A percentile compares a stretch with the other conserved stretches of the same genome.
phyloP scores from a whole-genome alignment of 352 stramenopile genomes.

The Phytopythium helicoides region DNA sequence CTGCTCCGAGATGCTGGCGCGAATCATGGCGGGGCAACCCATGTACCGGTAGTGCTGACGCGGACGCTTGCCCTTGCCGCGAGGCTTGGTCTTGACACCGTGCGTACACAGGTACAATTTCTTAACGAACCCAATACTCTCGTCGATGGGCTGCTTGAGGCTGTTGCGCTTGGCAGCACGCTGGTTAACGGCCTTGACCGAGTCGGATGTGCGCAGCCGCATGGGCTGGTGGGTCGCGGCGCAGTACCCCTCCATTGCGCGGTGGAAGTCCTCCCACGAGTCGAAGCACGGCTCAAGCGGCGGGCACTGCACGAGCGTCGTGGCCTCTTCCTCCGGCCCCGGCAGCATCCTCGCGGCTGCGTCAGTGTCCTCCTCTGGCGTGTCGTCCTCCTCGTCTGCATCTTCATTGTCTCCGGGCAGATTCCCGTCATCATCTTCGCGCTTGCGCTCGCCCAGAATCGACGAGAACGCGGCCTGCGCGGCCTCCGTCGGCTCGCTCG shows the following conservation, averaged over 20 bases:
- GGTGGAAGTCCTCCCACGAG: conserved; percentile 83
- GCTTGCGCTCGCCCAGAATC: conserved; percentile 62
- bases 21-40: conserved; percentile 82
- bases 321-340: conserved; percentile 52
- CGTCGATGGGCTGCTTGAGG: conserved; percentile 81
- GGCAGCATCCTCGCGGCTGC: conserved; percentile 36
- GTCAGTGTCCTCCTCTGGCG: conserved; percentile 45
- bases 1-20: conserved; percentile 75
- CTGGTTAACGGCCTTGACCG: conserved; percentile 74
- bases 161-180: conserved; percentile 82
- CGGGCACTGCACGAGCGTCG: conserved; percentile 63
- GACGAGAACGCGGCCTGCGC: conserved; percentile 39
- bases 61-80: conserved; percentile 75
- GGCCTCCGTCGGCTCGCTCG: conserved; percentile 7
- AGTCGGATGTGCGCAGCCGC: conserved; percentile 77
- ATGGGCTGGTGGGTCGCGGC: conserved; percentile 75
- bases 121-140: conserved; percentile 83
- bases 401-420: conserved; percentile 35
- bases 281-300: conserved; percentile 76
- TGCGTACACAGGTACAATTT: conserved; percentile 85
- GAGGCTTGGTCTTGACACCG: conserved; percentile 80
- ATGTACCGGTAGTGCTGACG: conserved; percentile 84
- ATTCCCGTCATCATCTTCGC: conserved; percentile 37
- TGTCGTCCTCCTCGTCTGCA: conserved; percentile 32
- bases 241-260: conserved; percentile 78